phyloP scores from a whole-genome alignment of 306 rosid genomes.

The Pterocarpus macrocarpus region DNA sequence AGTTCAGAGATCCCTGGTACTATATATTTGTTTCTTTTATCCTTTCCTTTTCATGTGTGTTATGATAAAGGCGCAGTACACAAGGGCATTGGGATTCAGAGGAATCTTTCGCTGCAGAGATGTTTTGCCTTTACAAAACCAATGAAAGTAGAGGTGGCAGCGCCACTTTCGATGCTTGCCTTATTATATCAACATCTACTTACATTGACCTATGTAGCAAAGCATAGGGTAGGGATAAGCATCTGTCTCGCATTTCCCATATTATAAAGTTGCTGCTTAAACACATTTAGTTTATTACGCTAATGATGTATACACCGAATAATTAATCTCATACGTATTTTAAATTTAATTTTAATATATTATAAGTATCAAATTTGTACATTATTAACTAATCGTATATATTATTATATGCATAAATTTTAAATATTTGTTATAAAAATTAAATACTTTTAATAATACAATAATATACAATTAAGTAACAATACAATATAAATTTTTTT shows the following conservation, averaged over 20 bases:
- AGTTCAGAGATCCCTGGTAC: background rate
- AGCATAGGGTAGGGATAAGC: conserved; percentile 24
- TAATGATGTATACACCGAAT: conserved; percentile 40
- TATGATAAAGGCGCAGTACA: conserved; percentile 17
- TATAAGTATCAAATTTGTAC: too few species aligned
- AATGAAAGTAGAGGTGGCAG: conserved; percentile 49
- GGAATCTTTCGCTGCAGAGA: conserved; percentile 62
- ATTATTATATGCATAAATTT: too few species aligned
- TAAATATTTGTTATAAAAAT: too few species aligned
- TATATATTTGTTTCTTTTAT: background rate
- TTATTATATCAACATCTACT: conserved; percentile 30
- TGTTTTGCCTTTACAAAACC: conserved; percentile 52
- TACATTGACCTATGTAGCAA: conserved; percentile 19
- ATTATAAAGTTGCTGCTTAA: conserved; percentile 37
- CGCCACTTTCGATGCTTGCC: conserved; percentile 52
- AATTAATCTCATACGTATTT: conserved; percentile 5
- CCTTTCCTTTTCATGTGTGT: conserved; percentile 21
- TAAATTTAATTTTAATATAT: background rate
- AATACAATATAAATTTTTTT: too few species aligned
- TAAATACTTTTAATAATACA: too few species aligned
- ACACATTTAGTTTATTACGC: conserved; percentile 46
- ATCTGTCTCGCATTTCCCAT: conserved; percentile 48
- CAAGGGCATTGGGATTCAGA: conserved; percentile 58
- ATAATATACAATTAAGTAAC: too few species aligned
- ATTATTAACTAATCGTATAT: too few species aligned